Evolutionary conservation across 805 yeast genomes (phyloP).

Genomic region (Barnettozyma sp.): DNA sequence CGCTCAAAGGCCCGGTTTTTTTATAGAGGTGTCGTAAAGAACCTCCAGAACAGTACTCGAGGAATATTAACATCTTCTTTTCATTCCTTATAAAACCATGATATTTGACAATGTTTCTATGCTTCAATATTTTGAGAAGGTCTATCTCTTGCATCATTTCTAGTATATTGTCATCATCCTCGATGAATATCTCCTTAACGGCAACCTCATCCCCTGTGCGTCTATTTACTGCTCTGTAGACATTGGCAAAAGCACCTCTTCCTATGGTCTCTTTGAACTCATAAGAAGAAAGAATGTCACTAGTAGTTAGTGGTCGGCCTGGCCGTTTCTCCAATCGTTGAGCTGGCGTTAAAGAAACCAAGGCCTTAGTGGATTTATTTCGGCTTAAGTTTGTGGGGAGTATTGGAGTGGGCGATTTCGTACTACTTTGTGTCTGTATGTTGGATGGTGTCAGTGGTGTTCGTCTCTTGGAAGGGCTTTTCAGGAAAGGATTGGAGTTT

Average conservation of each 20-base stretch:
- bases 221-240: conserved; percentile 65
- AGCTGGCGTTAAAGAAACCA: conserved; percentile 39
- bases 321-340: conserved; percentile 41
- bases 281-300: conserved; percentile 33
- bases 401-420: conserved; percentile 1
- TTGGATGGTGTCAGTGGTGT: conserved; percentile 15
- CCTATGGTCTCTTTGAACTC: conserved; percentile 63
- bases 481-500: conserved; percentile 11
- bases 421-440: conserved; percentile 4
- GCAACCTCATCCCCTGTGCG: conserved; percentile 67
- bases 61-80: conserved; percentile 64
- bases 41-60: conserved; percentile 65
- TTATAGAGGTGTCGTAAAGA: conserved; percentile 43
- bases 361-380: background rate
- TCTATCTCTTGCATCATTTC: conserved; percentile 57
- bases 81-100: conserved; percentile 80
- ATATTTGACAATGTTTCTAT: conserved; percentile 86
- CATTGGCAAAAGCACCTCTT: conserved; percentile 87
- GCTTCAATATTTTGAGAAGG: conserved; percentile 69
- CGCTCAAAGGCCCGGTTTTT: conserved; percentile 43
- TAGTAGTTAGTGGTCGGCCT: conserved; percentile 24
- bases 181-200: conserved; percentile 67
- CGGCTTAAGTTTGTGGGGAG: conserved; percentile 3
- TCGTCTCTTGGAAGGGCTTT: conserved; percentile 21
- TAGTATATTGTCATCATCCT: conserved; percentile 64